Evolutionary conservation across 2,329 filamentous ascomycete species (phyloP), one percentile per base, ranked within the genome.

Genomic region (Pestalotiopsis sp.): DNA sequence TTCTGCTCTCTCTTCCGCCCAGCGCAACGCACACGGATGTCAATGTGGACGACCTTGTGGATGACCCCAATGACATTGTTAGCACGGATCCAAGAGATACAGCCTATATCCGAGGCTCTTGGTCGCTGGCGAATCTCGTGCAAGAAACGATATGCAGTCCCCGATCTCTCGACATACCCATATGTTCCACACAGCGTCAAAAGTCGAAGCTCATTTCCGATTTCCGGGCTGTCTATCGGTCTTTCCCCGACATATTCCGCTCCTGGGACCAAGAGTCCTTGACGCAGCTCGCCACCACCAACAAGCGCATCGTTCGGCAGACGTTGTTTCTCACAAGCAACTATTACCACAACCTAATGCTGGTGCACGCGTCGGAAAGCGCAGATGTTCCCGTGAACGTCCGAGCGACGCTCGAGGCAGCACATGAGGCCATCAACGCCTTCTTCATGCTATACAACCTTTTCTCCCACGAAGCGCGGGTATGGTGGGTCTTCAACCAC

Each of bases 401-500:
- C 20, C 84, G 90, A 20, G 91, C 88, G 4, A 92, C 92, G 3
- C 81, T 95, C 13, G 92, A 94, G 78, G 91, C 92, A 0, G 92
- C 92, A 0, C 90, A 93, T 73, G 91, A 92, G 76, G 92, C 92
- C 4, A 88, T 95, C 61, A 87, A 85, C 59, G 84, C 91, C 1
- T 95, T 94, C 77, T 94, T 95, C 77, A 84, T 94, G 68, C 84
- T 94, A 6, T 93, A 90, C 79, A 83, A 82, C 49, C 81, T 93
- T 13, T 90, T 94, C 70, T 88, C 91, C 72, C 83, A 84, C 17
- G 93, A 95, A 81, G 91, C 92, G 1, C 86, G 90, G 14, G 92
- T 94, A 0, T 95, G 92, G 92, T 95, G 92, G 92, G 92, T 93
- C 0, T 93, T 94, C 73, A 93, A 94, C 77, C 93, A 95, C 76